These are phyloP conservation scores for Saccharomycopsis fodiens DNA, from an alignment of 805 yeast genomes.

Conservation along the genomic window DNA sequence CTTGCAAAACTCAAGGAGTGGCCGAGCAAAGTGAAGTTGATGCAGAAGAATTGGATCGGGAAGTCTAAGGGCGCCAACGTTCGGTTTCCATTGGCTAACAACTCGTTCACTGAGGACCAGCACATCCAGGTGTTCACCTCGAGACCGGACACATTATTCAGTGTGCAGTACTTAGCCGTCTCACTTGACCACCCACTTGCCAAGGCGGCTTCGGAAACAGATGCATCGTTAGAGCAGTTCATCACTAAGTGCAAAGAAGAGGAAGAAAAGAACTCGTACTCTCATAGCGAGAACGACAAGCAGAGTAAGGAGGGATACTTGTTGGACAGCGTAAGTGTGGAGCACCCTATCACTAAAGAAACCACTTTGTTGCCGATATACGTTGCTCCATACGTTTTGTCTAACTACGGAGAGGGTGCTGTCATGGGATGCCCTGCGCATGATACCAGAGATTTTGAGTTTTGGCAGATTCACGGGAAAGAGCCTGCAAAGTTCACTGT, in stretches of 20 bases:
- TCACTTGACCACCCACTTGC: constrained; percentile 65
- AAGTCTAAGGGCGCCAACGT: constrained; percentile 75
- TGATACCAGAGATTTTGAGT: constrained; percentile 74
- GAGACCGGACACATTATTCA: constrained; percentile 79
- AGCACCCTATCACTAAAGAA: constrained; percentile 50
- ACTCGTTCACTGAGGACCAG: constrained; percentile 20
- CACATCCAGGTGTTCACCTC: constrained; percentile 66
- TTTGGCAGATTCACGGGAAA: constrained; percentile 55
- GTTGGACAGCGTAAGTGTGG: constrained; percentile 36
- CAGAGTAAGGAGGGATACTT: constrained; percentile 46
- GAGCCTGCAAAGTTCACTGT: constrained; percentile 5
- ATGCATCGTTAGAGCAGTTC: constrained; percentile 39
- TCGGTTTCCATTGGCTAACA: constrained; percentile 32
- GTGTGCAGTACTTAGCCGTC: constrained; percentile 77
- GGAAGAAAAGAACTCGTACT: constrained; percentile 11
- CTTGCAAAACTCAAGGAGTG: constrained; percentile 55
- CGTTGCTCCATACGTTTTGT: constrained; percentile 85
- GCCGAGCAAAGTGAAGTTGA: constrained; percentile 83
- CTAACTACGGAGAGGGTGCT: constrained; percentile 82
- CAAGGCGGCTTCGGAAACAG: constrained; percentile 29
- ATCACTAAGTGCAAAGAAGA: constrained; percentile 31
- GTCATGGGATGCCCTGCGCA: constrained; percentile 99
- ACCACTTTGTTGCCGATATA: constrained; percentile 56
- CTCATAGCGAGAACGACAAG: constrained; percentile 21
- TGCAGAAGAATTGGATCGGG: constrained; percentile 96